phyloP scores from a whole-genome alignment of 352 stramenopile genomes.

The Globisporangium cystogenes region DNA sequence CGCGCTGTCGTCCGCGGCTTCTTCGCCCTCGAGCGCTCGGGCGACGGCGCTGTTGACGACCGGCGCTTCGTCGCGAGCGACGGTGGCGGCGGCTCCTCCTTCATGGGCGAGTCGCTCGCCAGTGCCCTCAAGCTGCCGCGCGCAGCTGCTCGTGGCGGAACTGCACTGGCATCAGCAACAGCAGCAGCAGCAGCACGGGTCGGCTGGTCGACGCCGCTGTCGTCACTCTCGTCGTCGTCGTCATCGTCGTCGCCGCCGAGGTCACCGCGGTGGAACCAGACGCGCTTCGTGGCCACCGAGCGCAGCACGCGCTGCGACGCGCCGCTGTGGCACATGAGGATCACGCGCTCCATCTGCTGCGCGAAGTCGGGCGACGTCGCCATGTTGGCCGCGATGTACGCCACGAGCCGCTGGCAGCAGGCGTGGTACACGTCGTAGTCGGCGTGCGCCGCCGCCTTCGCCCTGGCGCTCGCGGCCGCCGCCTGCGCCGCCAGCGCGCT shows the following conservation, averaged over 20 bases:
- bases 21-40: slow-evolving; percentile 6
- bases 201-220: no score
- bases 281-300: slow-evolving; percentile 52
- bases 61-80: slow-evolving; percentile 8
- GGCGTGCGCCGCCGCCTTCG: slow-evolving; percentile 11
- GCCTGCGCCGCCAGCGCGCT: slow-evolving; percentile 11
- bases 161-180: no score
- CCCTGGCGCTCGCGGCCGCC: slow-evolving; percentile 8
- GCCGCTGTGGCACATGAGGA: slow-evolving; percentile 55
- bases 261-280: slow-evolving; percentile 44
- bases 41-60: neutral
- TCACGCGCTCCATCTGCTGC: slow-evolving; percentile 67
- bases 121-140: no score
- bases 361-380: slow-evolving; percentile 42
- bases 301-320: slow-evolving; percentile 41
- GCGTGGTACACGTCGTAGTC: slow-evolving; percentile 58
- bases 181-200: no score
- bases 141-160: no score
- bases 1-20: slow-evolving; percentile 2
- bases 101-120: no score
- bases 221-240: neutral
- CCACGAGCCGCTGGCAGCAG: slow-evolving; percentile 49
- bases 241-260: neutral
- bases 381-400: slow-evolving; percentile 66
- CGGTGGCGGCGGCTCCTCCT: neutral